Evolutionary conservation across 306 rosid species (phyloP).

Genomic region (Casuarina glauca): DNA sequence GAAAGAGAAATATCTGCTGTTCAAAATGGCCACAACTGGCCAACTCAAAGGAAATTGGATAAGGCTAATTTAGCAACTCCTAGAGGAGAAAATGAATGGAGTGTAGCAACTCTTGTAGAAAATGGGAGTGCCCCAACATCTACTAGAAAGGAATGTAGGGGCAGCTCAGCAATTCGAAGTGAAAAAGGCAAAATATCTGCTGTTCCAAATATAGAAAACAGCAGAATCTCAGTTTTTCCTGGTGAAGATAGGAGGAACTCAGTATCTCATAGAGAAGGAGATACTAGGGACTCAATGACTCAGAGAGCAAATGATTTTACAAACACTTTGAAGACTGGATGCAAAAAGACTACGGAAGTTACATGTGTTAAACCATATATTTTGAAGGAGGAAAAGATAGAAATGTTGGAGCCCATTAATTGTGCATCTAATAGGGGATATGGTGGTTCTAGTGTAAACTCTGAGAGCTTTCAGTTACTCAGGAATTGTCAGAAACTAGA

Average conservation of each 20-base stretch:
- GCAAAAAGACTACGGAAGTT: not conserved
- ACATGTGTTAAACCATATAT: not conserved
- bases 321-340: not conserved
- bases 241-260: not conserved
- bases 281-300: not conserved
- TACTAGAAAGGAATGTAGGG: not conserved
- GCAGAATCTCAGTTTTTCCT: not conserved
- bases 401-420: not conserved
- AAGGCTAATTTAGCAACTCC: not conserved
- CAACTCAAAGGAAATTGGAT: not conserved
- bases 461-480: not conserved
- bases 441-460: not conserved
- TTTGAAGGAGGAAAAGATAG: not conserved
- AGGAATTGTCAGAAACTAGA: not conserved
- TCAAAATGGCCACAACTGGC: not conserved
- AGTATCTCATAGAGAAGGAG: not conserved
- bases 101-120: too few relatives aligned
- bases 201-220: too few relatives aligned
- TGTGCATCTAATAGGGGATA: not conserved
- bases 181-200: too few relatives aligned
- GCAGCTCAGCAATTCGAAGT: not conserved
- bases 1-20: not conserved
- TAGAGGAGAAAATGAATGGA: not conserved
- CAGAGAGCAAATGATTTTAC: too few relatives aligned
- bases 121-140: not conserved